phyloP scores from a whole-genome alignment of 202 grass and related monocot genomes.

The Saccharum hybrid region DNA sequence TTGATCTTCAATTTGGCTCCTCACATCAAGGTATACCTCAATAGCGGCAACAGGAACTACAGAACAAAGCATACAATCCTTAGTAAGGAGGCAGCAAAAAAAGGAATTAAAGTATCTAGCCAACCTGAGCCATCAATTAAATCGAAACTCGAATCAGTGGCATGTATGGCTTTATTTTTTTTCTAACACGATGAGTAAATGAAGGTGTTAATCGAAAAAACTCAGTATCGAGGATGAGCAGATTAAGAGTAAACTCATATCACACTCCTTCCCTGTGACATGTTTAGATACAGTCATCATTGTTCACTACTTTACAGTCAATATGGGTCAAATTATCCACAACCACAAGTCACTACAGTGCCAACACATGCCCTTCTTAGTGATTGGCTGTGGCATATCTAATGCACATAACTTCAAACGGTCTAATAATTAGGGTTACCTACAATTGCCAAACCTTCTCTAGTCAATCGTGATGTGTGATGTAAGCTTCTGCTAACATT shows the following conservation, averaged over 20 bases:
- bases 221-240: conserved; percentile 7
- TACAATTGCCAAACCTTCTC: not conserved
- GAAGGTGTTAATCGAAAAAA: conserved; percentile 3
- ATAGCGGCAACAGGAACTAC: conserved; percentile 69
- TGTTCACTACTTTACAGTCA: conserved; percentile 19
- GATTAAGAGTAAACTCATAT: conserved; percentile 6
- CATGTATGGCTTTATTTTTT: not conserved
- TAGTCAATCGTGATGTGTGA: not conserved
- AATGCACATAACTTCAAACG: conserved; percentile 17
- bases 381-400: conserved; percentile 16
- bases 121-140: conserved; percentile 24
- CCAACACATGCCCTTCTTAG: not conserved
- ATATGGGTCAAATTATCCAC: conserved; percentile 6
- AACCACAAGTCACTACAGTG: not conserved
- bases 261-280: conserved; percentile 3
- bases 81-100: conserved; percentile 26
- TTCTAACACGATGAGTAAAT: not conserved
- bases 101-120: conserved; percentile 1
- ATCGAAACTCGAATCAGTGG: not conserved
- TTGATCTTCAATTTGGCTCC: conserved; percentile 88
- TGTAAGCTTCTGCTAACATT: conserved; percentile 8
- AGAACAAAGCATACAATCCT: conserved; percentile 44
- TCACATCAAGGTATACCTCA: conserved; percentile 77
- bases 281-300: conserved; percentile 28
- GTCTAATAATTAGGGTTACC: not conserved